A percentile compares a stretch with the other conserved stretches of the same genome.
These are phyloP conservation scores for Fusarium armeniacum DNA, from an alignment of 2,329 filamentous ascomycete genomes.

Conservation along the genomic window DNA sequence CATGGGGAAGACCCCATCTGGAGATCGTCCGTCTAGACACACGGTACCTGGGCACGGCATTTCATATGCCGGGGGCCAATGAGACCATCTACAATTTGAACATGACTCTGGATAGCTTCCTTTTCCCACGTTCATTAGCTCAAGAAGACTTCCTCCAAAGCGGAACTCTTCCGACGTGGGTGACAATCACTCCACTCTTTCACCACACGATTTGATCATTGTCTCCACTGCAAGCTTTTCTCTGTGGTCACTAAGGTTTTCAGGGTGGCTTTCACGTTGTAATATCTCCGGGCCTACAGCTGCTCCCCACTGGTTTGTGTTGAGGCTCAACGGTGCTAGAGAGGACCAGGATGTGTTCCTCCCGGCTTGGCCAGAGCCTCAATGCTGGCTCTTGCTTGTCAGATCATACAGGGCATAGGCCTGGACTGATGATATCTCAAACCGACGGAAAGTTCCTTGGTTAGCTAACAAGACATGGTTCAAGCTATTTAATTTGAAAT, in stretches of 20 bases:
- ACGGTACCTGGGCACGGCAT: slow-evolving; percentile 29
- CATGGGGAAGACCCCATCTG: slow-evolving; percentile 25
- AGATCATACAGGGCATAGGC: neutral
- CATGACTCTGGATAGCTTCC: slow-evolving; percentile 32
- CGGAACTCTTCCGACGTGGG: slow-evolving; percentile 33
- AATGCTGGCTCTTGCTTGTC: neutral
- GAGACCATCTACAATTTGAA: slow-evolving; percentile 6
- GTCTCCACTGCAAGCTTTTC: slow-evolving; percentile 32
- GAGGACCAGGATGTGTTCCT: slow-evolving; percentile 15
- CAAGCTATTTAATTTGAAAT: slow-evolving; percentile 21
- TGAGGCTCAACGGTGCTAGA: slow-evolving; percentile 30
- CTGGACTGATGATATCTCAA: neutral
- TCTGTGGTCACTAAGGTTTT: slow-evolving; percentile 12
- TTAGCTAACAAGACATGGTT: neutral
- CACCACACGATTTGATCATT: slow-evolving; percentile 27
- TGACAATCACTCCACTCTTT: slow-evolving; percentile 28
- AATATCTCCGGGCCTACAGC: slow-evolving; percentile 18
- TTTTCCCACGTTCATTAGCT: slow-evolving; percentile 11
- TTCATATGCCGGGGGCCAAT: slow-evolving; percentile 29
- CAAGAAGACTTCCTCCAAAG: slow-evolving; percentile 9
- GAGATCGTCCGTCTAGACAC: slow-evolving; percentile 31
- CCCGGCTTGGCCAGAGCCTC: slow-evolving; percentile 38
- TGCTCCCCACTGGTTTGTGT: slow-evolving; percentile 14
- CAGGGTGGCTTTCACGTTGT: slow-evolving; percentile 13
- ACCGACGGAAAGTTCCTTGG: neutral